Percentiles rank a stretch among this genome's conserved stretches.
phyloP scores from a whole-genome alignment of 1,139 yeast genomes.

The Yamadazyma pseudoaaseri region DNA sequence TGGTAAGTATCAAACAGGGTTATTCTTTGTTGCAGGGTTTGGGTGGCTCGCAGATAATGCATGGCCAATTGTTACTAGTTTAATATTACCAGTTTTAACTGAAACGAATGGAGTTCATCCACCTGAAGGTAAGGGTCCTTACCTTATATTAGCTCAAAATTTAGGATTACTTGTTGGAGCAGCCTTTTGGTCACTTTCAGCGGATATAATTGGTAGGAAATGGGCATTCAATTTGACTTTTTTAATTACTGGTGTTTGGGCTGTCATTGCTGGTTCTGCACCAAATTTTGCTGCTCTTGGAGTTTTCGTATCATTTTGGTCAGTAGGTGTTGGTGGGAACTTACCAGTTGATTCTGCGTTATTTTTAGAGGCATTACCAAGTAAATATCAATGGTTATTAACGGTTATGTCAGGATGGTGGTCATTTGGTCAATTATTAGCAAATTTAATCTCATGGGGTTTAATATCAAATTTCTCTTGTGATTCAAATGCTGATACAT shows the following conservation, averaged over 20 bases:
- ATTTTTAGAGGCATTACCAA: constrained; percentile 43
- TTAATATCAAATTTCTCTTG: constrained; percentile 40
- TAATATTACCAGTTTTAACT: constrained; percentile 31
- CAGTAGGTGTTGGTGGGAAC: constrained; percentile 48
- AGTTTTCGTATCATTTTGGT: constrained; percentile 39
- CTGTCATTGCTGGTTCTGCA: constrained; percentile 35
- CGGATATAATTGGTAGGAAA: constrained; percentile 42
- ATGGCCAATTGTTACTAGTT: constrained; percentile 42
- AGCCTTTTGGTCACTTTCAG: constrained; percentile 38
- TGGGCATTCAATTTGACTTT: constrained; percentile 47
- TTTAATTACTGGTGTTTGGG: constrained; percentile 39
- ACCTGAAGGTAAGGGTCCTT: constrained; percentile 35
- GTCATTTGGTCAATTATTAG: constrained; percentile 42
- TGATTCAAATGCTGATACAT: constrained; percentile 19
- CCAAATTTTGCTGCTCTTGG: constrained; percentile 44
- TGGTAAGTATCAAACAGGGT: constrained; percentile 40
- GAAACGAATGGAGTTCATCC: constrained; percentile 41
- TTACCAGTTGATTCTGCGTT: constrained; percentile 46
- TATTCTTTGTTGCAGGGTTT: constrained; percentile 44
- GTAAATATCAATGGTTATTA: constrained; percentile 37
- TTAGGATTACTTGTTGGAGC: constrained; percentile 45
- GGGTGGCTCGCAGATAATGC: constrained; percentile 48
- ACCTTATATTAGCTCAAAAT: constrained; percentile 41
- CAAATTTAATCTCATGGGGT: constrained; percentile 42
- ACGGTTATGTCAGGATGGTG: constrained; percentile 46